Evolutionary conservation across 2,329 filamentous ascomycete genomes (phyloP).

Genomic region (Fusarium nurragi): DNA sequence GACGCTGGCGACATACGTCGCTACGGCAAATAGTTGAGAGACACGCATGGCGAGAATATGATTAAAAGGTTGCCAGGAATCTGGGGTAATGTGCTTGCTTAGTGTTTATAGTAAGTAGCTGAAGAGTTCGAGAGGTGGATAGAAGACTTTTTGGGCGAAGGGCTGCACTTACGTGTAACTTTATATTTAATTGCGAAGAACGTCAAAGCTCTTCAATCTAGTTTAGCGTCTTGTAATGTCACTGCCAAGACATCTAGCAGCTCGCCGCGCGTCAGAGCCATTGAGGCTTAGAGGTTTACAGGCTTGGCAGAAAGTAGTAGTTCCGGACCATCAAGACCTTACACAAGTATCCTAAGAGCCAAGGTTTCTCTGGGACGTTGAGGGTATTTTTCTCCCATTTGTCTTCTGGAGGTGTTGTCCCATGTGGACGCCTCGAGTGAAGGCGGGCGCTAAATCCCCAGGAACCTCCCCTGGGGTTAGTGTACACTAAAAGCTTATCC

Average conservation of each 20-base stretch:
- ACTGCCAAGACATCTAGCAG: constrained; percentile 12
- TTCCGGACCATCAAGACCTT: neutral
- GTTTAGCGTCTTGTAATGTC: constrained; percentile 3
- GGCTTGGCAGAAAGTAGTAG: neutral
- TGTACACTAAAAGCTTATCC: neutral
- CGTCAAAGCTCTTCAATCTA: neutral
- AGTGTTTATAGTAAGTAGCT: neutral
- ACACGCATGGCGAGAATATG: neutral
- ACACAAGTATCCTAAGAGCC: no score
- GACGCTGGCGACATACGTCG: neutral
- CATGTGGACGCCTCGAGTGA: neutral
- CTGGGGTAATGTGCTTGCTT: no score
- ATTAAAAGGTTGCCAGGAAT: no score
- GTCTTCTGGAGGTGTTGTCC: neutral
- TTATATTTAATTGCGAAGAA: constrained; percentile 8
- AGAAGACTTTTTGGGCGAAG: neutral
- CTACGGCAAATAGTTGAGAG: constrained; percentile 1
- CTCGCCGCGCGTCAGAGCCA: neutral
- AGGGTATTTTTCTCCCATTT: neutral
- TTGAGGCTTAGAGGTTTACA: neutral
- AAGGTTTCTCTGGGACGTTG: neutral
- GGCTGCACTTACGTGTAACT: neutral
- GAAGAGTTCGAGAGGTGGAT: neutral
- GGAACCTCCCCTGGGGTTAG: neutral
- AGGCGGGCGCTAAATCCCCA: neutral